A percentile compares a stretch with the other conserved stretches of the same genome.
Evolutionary conservation across 2,329 filamentous ascomycete species (phyloP).

Genomic region (Shiraia bambusicola): DNA sequence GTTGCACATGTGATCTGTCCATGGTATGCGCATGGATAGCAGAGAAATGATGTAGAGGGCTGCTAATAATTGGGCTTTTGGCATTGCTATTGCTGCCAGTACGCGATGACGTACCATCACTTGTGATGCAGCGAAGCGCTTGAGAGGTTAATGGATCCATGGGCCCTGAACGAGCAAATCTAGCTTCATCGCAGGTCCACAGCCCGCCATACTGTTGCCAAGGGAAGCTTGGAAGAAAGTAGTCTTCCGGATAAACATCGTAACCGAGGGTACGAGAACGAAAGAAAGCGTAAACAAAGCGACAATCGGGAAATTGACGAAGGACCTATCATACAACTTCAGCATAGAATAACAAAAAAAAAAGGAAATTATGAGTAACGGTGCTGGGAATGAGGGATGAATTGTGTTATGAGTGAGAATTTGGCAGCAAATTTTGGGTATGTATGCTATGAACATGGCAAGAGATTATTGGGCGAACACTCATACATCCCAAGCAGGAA

Average conservation of each 20-base stretch:
- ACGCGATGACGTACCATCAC: slow-evolving; percentile 23
- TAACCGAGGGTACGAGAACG: slow-evolving; percentile 40
- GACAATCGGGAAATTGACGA: slow-evolving; percentile 40
- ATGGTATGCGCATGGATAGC: slow-evolving; percentile 1
- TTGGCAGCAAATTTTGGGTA: slow-evolving; percentile 17
- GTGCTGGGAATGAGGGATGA: too few species aligned
- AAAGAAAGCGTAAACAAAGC: slow-evolving; percentile 44
- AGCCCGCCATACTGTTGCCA: slow-evolving; percentile 44
- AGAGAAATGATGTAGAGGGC: slow-evolving; percentile 10
- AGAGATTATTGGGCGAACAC: slow-evolving; percentile 6
- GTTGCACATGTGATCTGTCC: neutral
- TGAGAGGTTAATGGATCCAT: slow-evolving; percentile 27
- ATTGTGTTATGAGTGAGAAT: slow-evolving; percentile 7
- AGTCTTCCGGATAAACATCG: slow-evolving; percentile 43
- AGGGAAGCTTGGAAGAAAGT: slow-evolving; percentile 41
- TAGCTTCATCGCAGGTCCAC: slow-evolving; percentile 41
- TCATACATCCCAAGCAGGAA: slow-evolving; percentile 48
- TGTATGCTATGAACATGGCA: slow-evolving; percentile 13
- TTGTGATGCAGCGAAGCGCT: slow-evolving; percentile 33
- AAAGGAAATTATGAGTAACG: too few species aligned
- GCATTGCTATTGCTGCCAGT: slow-evolving; percentile 17
- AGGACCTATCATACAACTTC: slow-evolving; percentile 36
- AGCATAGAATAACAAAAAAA: slow-evolving; percentile 17
- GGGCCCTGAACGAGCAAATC: slow-evolving; percentile 37
- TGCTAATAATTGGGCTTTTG: slow-evolving; percentile 17